Conservation (phyloP, 805 yeast species). For the Priceomyces melissophilus region DNA sequence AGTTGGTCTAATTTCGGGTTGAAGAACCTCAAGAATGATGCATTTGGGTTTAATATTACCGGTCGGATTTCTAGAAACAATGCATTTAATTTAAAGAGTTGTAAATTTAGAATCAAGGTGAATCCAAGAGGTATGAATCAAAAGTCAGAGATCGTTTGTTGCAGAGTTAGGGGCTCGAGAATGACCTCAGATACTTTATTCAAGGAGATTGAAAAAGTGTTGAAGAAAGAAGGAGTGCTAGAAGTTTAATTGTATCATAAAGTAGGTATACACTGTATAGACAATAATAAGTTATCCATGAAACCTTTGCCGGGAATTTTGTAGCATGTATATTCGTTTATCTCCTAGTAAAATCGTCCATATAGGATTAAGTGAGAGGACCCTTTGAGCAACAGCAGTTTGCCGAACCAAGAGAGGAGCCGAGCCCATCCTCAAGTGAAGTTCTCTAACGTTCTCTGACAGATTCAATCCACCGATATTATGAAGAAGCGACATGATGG, state of each 20-base stretch:
- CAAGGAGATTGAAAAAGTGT: slow-evolving; percentile 60
- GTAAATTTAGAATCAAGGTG: slow-evolving; percentile 58
- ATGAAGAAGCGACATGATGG: too few species aligned
- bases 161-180: slow-evolving; percentile 61
- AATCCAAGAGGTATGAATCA: slow-evolving; percentile 35
- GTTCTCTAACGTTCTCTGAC: too few species aligned
- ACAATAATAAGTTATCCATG: too few species aligned
- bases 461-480: too few species aligned
- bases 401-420: too few species aligned
- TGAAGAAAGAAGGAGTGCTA: slow-evolving; percentile 62
- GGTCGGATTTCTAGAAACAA: slow-evolving; percentile 63
- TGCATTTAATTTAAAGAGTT: slow-evolving; percentile 58
- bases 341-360: too few species aligned
- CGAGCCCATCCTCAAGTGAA: too few species aligned
- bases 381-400: too few species aligned
- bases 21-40: slow-evolving; percentile 48
- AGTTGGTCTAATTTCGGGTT: slow-evolving; percentile 75
- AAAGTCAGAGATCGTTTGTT: slow-evolving; percentile 56
- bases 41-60: slow-evolving; percentile 43
- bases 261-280: too few species aligned
- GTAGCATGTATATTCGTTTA: too few species aligned
- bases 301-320: too few species aligned
- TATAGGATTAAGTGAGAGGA: too few species aligned
- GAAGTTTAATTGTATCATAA: slow-evolving; percentile 15
- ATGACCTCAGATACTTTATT: slow-evolving; percentile 59